Evolutionary conservation across 208 protist species (phyloP).

Genomic region (Leptomonas seymouri): DNA sequence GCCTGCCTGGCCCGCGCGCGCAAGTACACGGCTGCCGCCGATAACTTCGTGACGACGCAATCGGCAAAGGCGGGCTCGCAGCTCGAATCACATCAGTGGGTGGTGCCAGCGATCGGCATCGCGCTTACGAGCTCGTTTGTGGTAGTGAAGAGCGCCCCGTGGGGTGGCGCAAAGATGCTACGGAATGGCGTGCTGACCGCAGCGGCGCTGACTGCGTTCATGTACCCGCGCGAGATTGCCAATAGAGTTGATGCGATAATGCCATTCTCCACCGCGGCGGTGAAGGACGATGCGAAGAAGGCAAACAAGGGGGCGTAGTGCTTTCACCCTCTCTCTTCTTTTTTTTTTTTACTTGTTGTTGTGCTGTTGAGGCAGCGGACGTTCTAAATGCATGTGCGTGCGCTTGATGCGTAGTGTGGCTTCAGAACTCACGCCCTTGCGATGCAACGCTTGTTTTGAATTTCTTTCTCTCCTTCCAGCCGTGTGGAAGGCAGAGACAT

Average conservation of each 20-base stretch:
- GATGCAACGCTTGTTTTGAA: too few species aligned
- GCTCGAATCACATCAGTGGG: slow-evolving; percentile 50
- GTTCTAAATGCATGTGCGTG: too few species aligned
- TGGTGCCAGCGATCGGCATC: slow-evolving; percentile 64
- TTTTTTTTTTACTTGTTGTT: neutral
- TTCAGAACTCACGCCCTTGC: too few species aligned
- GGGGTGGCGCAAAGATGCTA: slow-evolving; percentile 50
- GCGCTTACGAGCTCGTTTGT: slow-evolving; percentile 50
- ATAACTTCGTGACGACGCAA: slow-evolving; percentile 48
- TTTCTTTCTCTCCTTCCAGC: too few species aligned
- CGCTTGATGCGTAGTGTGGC: too few species aligned
- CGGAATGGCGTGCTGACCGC: slow-evolving; percentile 66
- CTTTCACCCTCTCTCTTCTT: neutral
- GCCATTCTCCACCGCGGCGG: slow-evolving; percentile 38
- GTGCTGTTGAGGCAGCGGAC: too few species aligned
- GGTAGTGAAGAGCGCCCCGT: slow-evolving; percentile 55
- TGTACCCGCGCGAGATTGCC: slow-evolving; percentile 72
- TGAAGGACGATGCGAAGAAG: slow-evolving; percentile 4
- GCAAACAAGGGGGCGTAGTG: slow-evolving; percentile 8
- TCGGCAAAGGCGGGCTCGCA: slow-evolving; percentile 37
- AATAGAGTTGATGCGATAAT: slow-evolving; percentile 31
- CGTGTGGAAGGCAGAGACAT: too few species aligned
- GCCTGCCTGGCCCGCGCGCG: slow-evolving; percentile 52
- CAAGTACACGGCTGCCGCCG: slow-evolving; percentile 44
- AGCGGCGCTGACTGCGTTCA: slow-evolving; percentile 42